Evolutionary conservation across 2,329 filamentous ascomycete genomes (phyloP).

Genomic region (Nannizziopsis arthrosporioides): DNA sequence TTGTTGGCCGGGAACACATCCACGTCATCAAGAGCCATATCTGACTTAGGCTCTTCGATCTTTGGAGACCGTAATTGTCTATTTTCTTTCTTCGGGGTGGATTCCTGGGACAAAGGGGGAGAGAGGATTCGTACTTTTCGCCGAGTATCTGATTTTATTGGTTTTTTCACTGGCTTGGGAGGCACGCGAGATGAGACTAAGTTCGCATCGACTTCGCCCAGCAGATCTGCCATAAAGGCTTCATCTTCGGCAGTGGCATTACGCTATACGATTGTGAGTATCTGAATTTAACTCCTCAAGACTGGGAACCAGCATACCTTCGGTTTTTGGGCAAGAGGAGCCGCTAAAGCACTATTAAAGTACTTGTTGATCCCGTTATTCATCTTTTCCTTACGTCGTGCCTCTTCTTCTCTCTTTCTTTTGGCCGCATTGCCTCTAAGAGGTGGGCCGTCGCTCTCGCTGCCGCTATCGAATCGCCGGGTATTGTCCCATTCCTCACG

Average conservation of each 20-base stretch:
- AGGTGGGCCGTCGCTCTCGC: constrained; percentile 64
- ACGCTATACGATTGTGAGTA: constrained; percentile 40
- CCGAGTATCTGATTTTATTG: constrained; percentile 61
- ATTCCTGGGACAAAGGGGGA: constrained; percentile 50
- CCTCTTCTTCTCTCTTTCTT: constrained; percentile 75
- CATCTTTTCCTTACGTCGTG: constrained; percentile 71
- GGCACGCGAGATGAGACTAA: constrained; percentile 45
- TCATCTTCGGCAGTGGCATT: constrained; percentile 72
- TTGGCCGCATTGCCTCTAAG: constrained; percentile 56
- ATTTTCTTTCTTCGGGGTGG: constrained; percentile 44
- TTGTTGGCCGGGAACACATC: constrained; percentile 39
- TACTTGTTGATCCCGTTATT: constrained; percentile 90
- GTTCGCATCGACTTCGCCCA: constrained; percentile 80
- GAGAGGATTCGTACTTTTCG: constrained; percentile 72
- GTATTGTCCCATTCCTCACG: constrained; percentile 85
- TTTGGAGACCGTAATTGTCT: constrained; percentile 14
- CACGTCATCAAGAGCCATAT: constrained; percentile 39
- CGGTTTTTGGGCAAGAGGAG: constrained; percentile 54
- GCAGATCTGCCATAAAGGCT: constrained; percentile 70
- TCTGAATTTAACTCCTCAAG: constrained; percentile 8
- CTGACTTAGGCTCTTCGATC: constrained; percentile 2
- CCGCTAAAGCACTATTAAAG: constrained; percentile 63
- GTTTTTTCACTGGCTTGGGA: constrained; percentile 39
- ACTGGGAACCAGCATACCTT: constrained; percentile 47
- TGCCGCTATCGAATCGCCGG: constrained; percentile 50